These are phyloP conservation scores for Musa acuminata DNA, from an alignment of 176 grass and related monocot genomes.

Conservation along the genomic window DNA sequence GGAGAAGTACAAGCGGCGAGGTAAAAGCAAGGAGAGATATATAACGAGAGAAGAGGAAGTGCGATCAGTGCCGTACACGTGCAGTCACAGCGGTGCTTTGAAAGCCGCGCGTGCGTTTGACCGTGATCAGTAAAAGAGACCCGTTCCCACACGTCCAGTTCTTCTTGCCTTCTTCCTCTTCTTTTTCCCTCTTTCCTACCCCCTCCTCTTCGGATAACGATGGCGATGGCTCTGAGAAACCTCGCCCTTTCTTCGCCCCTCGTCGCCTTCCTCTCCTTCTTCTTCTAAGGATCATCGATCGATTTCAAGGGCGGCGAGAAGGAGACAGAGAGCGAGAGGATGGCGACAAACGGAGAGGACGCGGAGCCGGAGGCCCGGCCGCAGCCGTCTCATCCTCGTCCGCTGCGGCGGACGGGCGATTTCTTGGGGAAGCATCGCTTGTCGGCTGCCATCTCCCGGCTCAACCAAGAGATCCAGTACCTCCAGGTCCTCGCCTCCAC, in stretches of 20 bases:
- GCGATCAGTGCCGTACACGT: too few species aligned
- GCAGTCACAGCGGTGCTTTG: too few species aligned
- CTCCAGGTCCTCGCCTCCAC: neutral
- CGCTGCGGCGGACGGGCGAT: neutral
- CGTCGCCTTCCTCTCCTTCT: neutral
- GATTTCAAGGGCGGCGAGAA: neutral
- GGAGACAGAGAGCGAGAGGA: neutral
- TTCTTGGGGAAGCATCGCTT: conserved; percentile 3
- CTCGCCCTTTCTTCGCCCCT: neutral
- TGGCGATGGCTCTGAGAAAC: neutral
- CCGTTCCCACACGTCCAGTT: too few species aligned
- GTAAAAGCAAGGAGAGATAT: too few species aligned
- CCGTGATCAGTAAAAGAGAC: too few species aligned
- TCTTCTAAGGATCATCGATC: neutral
- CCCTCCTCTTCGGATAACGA: neutral
- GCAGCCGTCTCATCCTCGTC: neutral
- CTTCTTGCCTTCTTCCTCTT: too few species aligned
- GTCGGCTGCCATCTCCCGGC: conserved; percentile 6
- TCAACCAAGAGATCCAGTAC: conserved; percentile 13
- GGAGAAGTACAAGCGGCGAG: too few species aligned
- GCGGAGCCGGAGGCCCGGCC: neutral
- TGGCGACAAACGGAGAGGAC: neutral
- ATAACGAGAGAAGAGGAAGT: too few species aligned
- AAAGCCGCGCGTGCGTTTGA: too few species aligned
- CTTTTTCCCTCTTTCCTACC: too few species aligned